Evolutionary conservation across 345 rosid genomes (phyloP), one percentile per base, ranked within the genome.

Genomic region (Citrus glauca): DNA sequence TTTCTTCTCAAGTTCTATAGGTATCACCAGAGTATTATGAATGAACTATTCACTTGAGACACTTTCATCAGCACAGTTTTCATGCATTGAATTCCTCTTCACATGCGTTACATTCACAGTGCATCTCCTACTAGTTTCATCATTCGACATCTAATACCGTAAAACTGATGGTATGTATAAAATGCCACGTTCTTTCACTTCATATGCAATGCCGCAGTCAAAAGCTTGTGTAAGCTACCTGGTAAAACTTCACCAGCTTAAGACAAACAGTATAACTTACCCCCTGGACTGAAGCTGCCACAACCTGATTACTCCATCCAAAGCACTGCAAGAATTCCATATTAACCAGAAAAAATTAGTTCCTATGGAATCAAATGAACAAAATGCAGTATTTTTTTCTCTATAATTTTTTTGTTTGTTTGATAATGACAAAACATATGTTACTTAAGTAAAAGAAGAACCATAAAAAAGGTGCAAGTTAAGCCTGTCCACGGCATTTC

Each of bases 261-360:
- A 25, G 45, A 61, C 50, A 71, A 40, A 72, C 22, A 38, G 61
- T 53, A 53, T 53, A 53, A 61, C 80, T 9, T 64, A 89, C 92
- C 92, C 89, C 56, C 83, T 81, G 53, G 88, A 80, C 75, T 86
- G 90, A 78, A 89, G 78, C 81, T 87, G 90, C 90, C 90, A 87
- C 82, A 89, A 83, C 73, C 78, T 83, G 72, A 89, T 84, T 80
- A 84, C 57, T 50, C 92, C 92, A 84, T 89, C 92, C 76, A 89
- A 72, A 77, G 89, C 87, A 83, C 92, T 89, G 72, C 81, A 74
- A 77, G 75, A 10, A 66, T 67, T 80, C 63, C 77, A 73, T 65
- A 50, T 48, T 35, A 2, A 42, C 11, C 14, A 78, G 66, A 40
- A 81, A 60, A 68, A 59, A 69, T 87, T 66, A 89, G 79, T 80